These are phyloP conservation scores for Gastrolobium bilobum DNA, from an alignment of 306 rosid species.

Conservation along the genomic window DNA sequence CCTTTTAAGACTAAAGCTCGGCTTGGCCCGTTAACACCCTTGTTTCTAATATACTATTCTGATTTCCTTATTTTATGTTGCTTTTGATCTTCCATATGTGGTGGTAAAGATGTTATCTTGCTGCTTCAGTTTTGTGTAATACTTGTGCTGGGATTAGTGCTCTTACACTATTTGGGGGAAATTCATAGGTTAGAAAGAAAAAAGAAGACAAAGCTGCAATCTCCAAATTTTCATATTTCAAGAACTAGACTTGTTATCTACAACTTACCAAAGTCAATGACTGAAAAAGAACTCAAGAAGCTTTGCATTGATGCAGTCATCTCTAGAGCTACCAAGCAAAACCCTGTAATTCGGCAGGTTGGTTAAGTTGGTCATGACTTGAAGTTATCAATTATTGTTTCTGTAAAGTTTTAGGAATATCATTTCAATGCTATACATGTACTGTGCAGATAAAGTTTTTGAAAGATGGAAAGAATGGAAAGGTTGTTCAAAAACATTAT, in stretches of 20 bases:
- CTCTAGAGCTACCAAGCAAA: conserved; percentile 93
- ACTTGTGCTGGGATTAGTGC: conserved; percentile 33
- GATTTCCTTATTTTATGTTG: conserved; percentile 23
- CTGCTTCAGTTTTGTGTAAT: conserved; percentile 13
- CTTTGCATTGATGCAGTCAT: conserved; percentile 87
- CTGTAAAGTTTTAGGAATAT: neutral
- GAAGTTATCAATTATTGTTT: neutral
- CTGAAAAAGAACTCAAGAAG: conserved; percentile 79
- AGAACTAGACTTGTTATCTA: conserved; percentile 81
- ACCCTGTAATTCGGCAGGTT: conserved; percentile 88
- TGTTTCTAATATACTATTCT: neutral
- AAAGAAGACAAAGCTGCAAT: conserved; percentile 84
- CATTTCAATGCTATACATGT: conserved; percentile 6
- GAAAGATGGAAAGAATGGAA: conserved; percentile 85
- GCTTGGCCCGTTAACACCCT: too few species aligned
- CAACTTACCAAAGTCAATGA: conserved; percentile 90
- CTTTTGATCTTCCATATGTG: conserved; percentile 30
- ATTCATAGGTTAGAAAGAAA: conserved; percentile 69
- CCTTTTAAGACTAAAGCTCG: too few species aligned
- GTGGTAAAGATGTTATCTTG: conserved; percentile 27
- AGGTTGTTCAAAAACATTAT: conserved; percentile 61
- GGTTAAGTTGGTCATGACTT: conserved; percentile 44
- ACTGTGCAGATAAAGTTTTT: conserved; percentile 80
- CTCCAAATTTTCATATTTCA: conserved; percentile 97
- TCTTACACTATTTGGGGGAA: conserved; percentile 34